Conservation (phyloP, 495 filamentous ascomycete species). For the Lophiostoma macrostomum region DNA sequence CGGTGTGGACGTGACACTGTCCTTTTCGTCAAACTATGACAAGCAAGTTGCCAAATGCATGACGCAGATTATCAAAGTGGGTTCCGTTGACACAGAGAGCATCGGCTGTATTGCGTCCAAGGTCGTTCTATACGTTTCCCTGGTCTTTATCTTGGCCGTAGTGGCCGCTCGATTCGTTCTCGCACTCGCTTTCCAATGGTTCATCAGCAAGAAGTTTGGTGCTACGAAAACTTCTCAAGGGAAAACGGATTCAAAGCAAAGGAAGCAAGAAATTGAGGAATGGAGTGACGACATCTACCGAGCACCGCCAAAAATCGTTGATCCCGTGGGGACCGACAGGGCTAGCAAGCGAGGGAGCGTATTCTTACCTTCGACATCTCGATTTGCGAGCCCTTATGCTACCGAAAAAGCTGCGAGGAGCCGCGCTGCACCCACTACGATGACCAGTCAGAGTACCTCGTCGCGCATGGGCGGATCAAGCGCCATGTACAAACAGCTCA, state of each 20-base stretch:
- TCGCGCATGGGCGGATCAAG: constrained; percentile 68
- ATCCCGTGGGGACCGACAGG: constrained; percentile 59
- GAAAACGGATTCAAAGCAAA: constrained; percentile 63
- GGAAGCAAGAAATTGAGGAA: constrained; percentile 93
- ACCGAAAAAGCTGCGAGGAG: constrained; percentile 56
- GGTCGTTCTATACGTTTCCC: constrained; percentile 91
- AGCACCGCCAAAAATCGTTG: constrained; percentile 73
- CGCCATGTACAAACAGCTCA: constrained; percentile 64
- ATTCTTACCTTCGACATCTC: constrained; percentile 80
- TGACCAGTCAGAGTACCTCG: constrained; percentile 87
- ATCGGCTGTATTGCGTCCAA: constrained; percentile 97
- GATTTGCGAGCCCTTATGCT: constrained; percentile 92
- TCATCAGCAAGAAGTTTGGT: constrained; percentile 77
- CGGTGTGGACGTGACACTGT: constrained; percentile 87
- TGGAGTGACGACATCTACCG: constrained; percentile 98
- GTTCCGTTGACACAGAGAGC: constrained; percentile 90
- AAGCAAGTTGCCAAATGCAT: constrained; percentile 82
- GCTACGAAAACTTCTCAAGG: constrained; percentile 68
- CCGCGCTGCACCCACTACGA: constrained; percentile 72
- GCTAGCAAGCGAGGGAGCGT: constrained; percentile 75
- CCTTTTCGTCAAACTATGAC: constrained; percentile 71
- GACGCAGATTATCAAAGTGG: constrained; percentile 89
- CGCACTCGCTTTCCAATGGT: constrained; percentile 94
- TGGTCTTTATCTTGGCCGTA: constrained; percentile 89
- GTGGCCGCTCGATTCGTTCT: constrained; percentile 83